Evolutionary conservation across 192 early-diverging fungal genomes (phyloP).

Genomic region (Spizellomyces punctatus): DNA sequence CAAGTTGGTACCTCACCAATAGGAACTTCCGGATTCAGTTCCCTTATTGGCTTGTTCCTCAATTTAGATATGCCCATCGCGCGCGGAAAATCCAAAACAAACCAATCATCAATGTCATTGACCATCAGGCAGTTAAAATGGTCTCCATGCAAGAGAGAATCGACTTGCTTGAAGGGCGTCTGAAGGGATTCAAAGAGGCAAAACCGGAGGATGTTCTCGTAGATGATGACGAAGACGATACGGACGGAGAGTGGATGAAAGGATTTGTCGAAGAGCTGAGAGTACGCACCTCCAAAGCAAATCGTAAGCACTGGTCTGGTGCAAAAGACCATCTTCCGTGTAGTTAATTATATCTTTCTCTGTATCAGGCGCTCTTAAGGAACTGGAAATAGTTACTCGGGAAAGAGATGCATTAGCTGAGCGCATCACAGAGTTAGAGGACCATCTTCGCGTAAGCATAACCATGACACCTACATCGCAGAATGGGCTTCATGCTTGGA

Average conservation of each 20-base stretch:
- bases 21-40: no score
- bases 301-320: conserved; percentile 22
- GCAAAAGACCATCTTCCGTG: background rate
- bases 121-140: conserved; percentile 25
- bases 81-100: conserved; percentile 60
- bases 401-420: background rate
- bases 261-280: conserved; percentile 47
- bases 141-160: background rate
- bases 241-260: conserved; percentile 40
- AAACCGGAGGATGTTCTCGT: background rate
- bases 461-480: no score
- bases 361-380: conserved; percentile 40
- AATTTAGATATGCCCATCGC: conserved; percentile 67
- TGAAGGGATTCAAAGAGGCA: background rate
- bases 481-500: no score
- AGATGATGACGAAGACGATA: conserved; percentile 13
- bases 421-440: conserved; percentile 19
- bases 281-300: conserved; percentile 44
- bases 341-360: background rate
- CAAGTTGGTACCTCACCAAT: no score
- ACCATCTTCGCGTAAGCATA: conserved; percentile 3
- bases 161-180: background rate
- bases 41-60: no score
- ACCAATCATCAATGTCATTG: conserved; percentile 48
- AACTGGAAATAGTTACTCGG: conserved; percentile 14